phyloP scores from a whole-genome alignment of 768 basidiomycete genomes.

The Tulasnella sp. region DNA sequence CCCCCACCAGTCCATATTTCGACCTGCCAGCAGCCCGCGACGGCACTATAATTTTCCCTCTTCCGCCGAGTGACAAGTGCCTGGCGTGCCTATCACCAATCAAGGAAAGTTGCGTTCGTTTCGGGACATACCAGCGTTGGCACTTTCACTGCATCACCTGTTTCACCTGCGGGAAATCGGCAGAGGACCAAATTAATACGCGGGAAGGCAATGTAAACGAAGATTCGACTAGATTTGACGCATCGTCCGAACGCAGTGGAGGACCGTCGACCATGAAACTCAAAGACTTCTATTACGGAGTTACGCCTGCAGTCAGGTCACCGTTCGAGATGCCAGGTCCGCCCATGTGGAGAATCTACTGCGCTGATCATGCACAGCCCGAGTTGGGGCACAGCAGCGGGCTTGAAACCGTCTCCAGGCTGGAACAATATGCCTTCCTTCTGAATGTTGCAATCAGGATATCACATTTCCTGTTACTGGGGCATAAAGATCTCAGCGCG shows the following conservation, averaged over 20 bases:
- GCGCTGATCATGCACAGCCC: conserved; percentile 67
- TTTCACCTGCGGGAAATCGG: conserved; percentile 67
- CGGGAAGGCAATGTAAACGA: conserved; percentile 49
- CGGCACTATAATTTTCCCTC: background rate
- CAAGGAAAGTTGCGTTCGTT: conserved; percentile 92
- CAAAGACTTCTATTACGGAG: conserved; percentile 67
- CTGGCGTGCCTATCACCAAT: conserved; percentile 83
- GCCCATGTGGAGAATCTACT: conserved; percentile 62
- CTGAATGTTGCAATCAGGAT: conserved; percentile 94
- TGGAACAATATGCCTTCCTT: conserved; percentile 97
- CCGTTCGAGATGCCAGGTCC: conserved; percentile 4
- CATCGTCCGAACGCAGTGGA: conserved; percentile 53
- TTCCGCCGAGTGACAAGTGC: conserved; percentile 67
- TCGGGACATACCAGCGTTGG: conserved; percentile 95
- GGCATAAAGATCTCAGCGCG: conserved; percentile 82
- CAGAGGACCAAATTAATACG: conserved; percentile 46
- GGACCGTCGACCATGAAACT: conserved; percentile 79
- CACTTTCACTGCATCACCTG: conserved; percentile 94
- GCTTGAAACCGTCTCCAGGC: conserved; percentile 85
- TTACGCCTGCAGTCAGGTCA: conserved; percentile 22
- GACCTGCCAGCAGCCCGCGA: conserved; percentile 33
- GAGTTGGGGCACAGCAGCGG: conserved; percentile 55
- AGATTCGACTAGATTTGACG: background rate
- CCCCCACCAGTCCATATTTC: conserved; percentile 54
- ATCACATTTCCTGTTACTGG: conserved; percentile 78